Evolutionary conservation across 2,329 filamentous ascomycete genomes (phyloP).

Genomic region (Chaetomiaceae sp.): DNA sequence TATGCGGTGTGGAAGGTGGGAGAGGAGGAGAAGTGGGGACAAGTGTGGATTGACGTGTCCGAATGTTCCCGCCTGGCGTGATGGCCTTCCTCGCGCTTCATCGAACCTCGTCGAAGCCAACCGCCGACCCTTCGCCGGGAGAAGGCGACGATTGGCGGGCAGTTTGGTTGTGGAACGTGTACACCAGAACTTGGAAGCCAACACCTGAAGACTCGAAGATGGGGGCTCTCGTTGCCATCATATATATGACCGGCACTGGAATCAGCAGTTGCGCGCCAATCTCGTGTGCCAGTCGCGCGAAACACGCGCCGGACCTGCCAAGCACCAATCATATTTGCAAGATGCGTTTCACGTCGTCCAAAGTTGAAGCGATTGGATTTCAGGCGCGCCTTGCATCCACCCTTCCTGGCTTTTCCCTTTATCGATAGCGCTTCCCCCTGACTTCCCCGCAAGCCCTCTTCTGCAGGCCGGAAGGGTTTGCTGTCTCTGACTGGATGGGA

Average conservation of each 20-base stretch:
- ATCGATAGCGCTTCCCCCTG: constrained; percentile 30
- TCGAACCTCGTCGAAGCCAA: too few species aligned
- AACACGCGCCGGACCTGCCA: constrained; percentile 21
- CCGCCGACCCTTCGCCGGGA: too few species aligned
- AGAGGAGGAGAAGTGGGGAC: too few species aligned
- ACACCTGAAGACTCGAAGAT: too few species aligned
- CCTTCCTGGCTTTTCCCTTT: constrained; percentile 11
- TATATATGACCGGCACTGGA: constrained; percentile 16
- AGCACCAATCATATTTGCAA: constrained; percentile 6
- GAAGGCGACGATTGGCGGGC: too few species aligned
- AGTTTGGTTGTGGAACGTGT: too few species aligned
- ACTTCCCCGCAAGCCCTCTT: constrained; percentile 17
- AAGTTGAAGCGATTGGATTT: constrained; percentile 10
- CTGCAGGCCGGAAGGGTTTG: constrained; percentile 14
- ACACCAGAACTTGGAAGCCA: too few species aligned
- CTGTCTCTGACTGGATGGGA: constrained; percentile 23
- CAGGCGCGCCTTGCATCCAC: constrained; percentile 1
- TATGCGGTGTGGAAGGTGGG: too few species aligned
- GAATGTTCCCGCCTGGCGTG: too few species aligned
- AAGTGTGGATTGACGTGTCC: background rate
- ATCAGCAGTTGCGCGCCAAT: constrained; percentile 21
- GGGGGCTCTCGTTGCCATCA: constrained; percentile 18
- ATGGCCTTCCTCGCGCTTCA: too few species aligned
- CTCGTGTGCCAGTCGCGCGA: constrained; percentile 23
- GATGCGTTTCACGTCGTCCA: background rate